Evolutionary conservation across 306 rosid species (phyloP).

Genomic region (Glycine tomentella): DNA sequence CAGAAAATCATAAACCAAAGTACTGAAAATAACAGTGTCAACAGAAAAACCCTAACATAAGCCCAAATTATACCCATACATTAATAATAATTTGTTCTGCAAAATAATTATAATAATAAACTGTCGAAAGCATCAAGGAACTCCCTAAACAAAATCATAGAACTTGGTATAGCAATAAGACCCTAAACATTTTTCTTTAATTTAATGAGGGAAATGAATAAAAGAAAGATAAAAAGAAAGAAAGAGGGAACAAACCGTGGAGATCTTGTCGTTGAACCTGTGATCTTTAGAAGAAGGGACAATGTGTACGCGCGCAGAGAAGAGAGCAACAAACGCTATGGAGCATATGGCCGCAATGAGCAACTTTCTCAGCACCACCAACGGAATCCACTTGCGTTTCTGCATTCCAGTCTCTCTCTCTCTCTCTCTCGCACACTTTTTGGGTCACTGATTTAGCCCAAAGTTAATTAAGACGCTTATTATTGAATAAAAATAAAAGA

Average conservation of each 20-base stretch:
- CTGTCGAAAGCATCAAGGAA: constrained; percentile 3
- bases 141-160: constrained; percentile 6
- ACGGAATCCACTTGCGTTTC: constrained; percentile 62
- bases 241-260: constrained; percentile 57
- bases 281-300: constrained; percentile 77
- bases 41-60: constrained; percentile 41
- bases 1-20: constrained; percentile 30
- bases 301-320: constrained; percentile 68
- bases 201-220: constrained; percentile 9
- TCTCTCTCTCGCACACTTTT: too few species aligned
- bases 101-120: background rate
- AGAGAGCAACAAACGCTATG: constrained; percentile 68
- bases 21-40: constrained; percentile 28
- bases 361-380: constrained; percentile 69
- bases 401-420: constrained; percentile 57
- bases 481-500: background rate
- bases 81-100: background rate
- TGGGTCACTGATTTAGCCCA: constrained; percentile 9
- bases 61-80: background rate
- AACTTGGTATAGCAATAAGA: background rate
- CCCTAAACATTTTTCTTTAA: constrained; percentile 39
- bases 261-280: constrained; percentile 76
- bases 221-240: too few species aligned
- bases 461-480: background rate
- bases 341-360: constrained; percentile 73